Evolutionary conservation across 2,329 filamentous ascomycete species (phyloP).

Genomic region (Cylindrodendrum hubeiense): DNA sequence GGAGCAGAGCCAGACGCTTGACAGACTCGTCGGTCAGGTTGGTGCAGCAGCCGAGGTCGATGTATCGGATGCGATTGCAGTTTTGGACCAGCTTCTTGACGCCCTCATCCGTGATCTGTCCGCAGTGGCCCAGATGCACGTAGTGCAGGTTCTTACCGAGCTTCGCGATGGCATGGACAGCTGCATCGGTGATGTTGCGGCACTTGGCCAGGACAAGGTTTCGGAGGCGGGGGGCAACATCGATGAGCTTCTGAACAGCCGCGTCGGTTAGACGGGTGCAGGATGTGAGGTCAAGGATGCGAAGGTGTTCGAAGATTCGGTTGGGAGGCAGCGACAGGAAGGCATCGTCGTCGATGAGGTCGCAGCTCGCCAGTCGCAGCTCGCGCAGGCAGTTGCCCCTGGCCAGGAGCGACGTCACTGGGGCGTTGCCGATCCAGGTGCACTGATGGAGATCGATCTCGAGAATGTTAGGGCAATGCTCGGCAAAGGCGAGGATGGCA

Average conservation of each 20-base stretch:
- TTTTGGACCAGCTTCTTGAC: slow-evolving; percentile 85
- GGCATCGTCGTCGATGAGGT: slow-evolving; percentile 86
- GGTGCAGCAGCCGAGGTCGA: slow-evolving; percentile 95
- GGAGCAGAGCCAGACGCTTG: slow-evolving; percentile 83
- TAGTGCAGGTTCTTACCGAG: slow-evolving; percentile 98
- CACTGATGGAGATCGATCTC: slow-evolving; percentile 97
- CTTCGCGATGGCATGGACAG: slow-evolving; percentile 87
- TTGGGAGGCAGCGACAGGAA: slow-evolving; percentile 82
- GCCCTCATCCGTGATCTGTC: slow-evolving; percentile 88
- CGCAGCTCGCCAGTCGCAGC: slow-evolving; percentile 87
- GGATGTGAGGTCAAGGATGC: slow-evolving; percentile 93
- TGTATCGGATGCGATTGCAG: slow-evolving; percentile 96
- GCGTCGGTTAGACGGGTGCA: slow-evolving; percentile 87
- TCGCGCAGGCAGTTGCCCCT: slow-evolving; percentile 89
- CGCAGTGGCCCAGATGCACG: slow-evolving; percentile 94
- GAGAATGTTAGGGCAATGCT: slow-evolving; percentile 90
- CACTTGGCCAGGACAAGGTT: slow-evolving; percentile 97
- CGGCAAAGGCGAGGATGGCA: slow-evolving; percentile 86
- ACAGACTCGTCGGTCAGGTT: slow-evolving; percentile 91
- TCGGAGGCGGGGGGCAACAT: slow-evolving; percentile 85
- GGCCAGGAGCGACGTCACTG: slow-evolving; percentile 83
- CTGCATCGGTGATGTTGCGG: slow-evolving; percentile 88
- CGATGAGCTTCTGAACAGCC: slow-evolving; percentile 89
- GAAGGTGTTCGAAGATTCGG: slow-evolving; percentile 84
- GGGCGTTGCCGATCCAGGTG: slow-evolving; percentile 81